phyloP scores from a whole-genome alignment of 1,139 yeast genomes.

The Candida glucosophila region DNA sequence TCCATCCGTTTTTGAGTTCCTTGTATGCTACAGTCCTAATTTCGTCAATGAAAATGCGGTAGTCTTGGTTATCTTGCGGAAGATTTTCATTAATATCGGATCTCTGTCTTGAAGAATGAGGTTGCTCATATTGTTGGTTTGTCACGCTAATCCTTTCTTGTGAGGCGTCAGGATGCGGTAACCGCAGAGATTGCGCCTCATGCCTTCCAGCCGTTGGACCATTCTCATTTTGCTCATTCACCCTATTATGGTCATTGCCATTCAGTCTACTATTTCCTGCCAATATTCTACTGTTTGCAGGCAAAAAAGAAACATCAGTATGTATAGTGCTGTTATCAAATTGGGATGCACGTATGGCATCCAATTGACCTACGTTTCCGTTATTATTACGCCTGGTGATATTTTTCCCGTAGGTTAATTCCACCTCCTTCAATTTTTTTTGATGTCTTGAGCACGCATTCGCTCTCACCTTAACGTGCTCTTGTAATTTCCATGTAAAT shows the following conservation, averaged over 20 bases:
- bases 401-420: conserved; percentile 30
- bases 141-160: too few relatives aligned
- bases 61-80: conserved; percentile 7
- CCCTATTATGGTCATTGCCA: conserved; percentile 9
- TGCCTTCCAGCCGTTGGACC: background rate
- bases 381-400: too few relatives aligned
- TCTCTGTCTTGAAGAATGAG: background rate
- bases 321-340: conserved; percentile 35
- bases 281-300: conserved; percentile 1
- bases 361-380: too few relatives aligned
- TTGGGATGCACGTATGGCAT: conserved; percentile 10
- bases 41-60: conserved; percentile 57
- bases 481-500: conserved; percentile 86
- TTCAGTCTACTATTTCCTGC: conserved; percentile 1
- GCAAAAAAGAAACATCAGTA: conserved; percentile 16
- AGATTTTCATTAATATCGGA: conserved; percentile 2
- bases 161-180: too few relatives aligned
- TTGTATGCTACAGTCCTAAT: conserved; percentile 67
- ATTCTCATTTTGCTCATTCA: too few relatives aligned
- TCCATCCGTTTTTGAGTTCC: conserved; percentile 87
- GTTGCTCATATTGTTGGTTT: too few relatives aligned
- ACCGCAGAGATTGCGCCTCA: too few relatives aligned
- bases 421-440: conserved; percentile 36
- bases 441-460: conserved; percentile 50
- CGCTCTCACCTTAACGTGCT: conserved; percentile 54